Conservation (phyloP, 805 yeast species). For the Hanseniaspora lindneri region DNA sequence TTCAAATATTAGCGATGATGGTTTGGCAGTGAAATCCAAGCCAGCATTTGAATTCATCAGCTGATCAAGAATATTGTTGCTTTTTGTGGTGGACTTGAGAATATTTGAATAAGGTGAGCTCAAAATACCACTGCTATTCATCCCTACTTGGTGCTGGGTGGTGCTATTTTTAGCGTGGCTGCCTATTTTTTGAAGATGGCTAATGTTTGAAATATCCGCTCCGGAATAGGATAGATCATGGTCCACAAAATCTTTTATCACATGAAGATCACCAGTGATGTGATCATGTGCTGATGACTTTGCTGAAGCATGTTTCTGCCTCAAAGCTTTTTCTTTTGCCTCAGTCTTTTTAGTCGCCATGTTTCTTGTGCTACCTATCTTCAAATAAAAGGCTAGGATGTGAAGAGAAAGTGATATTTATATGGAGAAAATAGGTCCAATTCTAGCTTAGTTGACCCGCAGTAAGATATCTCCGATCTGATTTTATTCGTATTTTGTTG, state of each 20-base stretch:
- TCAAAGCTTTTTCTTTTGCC: neutral
- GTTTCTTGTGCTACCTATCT: no score
- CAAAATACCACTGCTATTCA: neutral
- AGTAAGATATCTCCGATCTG: no score
- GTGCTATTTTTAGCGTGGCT: neutral
- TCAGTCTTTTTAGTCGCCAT: neutral
- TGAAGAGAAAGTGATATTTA: no score
- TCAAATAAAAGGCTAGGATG: no score
- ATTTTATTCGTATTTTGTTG: no score
- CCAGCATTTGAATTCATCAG: neutral
- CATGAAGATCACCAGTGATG: no score
- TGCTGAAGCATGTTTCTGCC: neutral
- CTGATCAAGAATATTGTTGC: neutral
- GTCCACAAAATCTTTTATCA: neutral
- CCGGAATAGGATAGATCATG: neutral
- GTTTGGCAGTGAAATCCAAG: neutral
- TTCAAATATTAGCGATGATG: slow-evolving; percentile 1
- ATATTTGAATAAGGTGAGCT: slow-evolving; percentile 9
- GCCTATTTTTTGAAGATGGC: neutral
- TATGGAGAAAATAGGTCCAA: no score
- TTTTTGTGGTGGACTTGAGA: slow-evolving; percentile 7
- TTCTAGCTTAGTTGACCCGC: no score
- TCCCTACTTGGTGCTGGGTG: neutral
- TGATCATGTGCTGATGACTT: no score
- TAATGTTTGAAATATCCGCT: neutral